Evolutionary conservation across 2,329 filamentous ascomycete genomes (phyloP).

Genomic region (Epichloe hybrida): DNA sequence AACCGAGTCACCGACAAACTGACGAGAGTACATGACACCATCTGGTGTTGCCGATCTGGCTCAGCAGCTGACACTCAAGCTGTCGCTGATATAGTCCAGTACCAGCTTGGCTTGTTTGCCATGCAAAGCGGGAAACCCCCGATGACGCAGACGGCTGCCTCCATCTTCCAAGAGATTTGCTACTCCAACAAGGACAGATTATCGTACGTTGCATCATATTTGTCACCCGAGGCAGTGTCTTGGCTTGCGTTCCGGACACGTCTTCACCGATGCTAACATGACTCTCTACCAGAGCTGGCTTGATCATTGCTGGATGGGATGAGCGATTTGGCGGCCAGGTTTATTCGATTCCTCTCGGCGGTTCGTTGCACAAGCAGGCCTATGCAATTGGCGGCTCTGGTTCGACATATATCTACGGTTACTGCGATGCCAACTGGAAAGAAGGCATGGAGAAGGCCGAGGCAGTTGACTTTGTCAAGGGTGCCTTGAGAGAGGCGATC

Average conservation of each 20-base stretch:
- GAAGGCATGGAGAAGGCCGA: constrained; percentile 90
- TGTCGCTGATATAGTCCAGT: constrained; percentile 94
- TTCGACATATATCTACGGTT: constrained; percentile 98
- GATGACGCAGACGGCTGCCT: constrained; percentile 87
- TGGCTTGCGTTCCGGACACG: neutral
- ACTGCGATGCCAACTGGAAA: constrained; percentile 91
- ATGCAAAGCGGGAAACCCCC: constrained; percentile 81
- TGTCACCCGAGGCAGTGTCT: neutral
- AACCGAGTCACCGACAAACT: constrained; percentile 99
- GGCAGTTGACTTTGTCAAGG: constrained; percentile 86
- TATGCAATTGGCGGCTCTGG: constrained; percentile 95
- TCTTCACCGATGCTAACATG: neutral
- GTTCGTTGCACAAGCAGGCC: constrained; percentile 91
- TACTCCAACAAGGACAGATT: constrained; percentile 93
- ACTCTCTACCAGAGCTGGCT: constrained; percentile 55
- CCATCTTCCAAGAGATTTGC: constrained; percentile 95
- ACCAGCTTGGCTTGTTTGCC: constrained; percentile 85
- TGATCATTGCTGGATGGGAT: constrained; percentile 98
- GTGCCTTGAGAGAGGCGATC: constrained; percentile 82
- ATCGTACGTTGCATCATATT: constrained; percentile 43
- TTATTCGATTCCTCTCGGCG: constrained; percentile 91
- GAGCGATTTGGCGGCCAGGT: constrained; percentile 90
- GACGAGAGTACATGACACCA: constrained; percentile 94
- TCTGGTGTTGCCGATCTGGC: constrained; percentile 98
- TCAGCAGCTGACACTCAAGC: constrained; percentile 97